Evolutionary conservation across 495 filamentous ascomycete genomes (phyloP).

Genomic region (Lindgomyces ingoldianus): DNA sequence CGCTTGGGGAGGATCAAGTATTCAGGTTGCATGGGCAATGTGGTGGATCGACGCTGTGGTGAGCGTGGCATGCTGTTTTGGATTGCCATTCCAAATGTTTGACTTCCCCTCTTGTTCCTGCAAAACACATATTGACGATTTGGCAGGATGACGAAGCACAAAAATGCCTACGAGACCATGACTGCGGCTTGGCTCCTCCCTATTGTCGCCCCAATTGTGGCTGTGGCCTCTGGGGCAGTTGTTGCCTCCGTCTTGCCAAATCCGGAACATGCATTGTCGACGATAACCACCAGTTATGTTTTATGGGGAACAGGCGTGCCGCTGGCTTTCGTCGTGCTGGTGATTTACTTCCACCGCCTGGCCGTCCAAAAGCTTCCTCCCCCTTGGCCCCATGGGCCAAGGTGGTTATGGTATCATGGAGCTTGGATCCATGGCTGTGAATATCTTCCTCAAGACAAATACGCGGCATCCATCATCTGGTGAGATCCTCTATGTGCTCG

Average conservation of each 20-base stretch:
- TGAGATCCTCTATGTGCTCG: constrained; percentile 56
- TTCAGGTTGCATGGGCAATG: constrained; percentile 49
- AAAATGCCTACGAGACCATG: constrained; percentile 51
- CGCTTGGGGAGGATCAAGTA: constrained; percentile 50
- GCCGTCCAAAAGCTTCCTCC: constrained; percentile 61
- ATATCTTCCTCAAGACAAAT: constrained; percentile 53
- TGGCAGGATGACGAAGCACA: constrained; percentile 43
- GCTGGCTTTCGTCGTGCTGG: constrained; percentile 56
- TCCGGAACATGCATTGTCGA: constrained; percentile 57
- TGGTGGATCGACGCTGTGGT: constrained; percentile 63
- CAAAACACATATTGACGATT: background rate
- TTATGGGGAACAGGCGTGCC: constrained; percentile 63
- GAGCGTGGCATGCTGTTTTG: constrained; percentile 53
- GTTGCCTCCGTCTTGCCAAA: constrained; percentile 58
- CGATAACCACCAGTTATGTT: constrained; percentile 57
- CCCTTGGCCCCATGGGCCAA: constrained; percentile 61
- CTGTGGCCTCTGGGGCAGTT: constrained; percentile 57
- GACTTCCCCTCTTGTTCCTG: constrained; percentile 17
- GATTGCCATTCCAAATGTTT: constrained; percentile 60
- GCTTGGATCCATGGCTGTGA: constrained; percentile 55
- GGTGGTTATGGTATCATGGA: constrained; percentile 60
- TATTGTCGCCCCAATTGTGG: constrained; percentile 61
- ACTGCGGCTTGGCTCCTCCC: constrained; percentile 64
- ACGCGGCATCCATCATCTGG: constrained; percentile 52
- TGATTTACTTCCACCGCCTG: constrained; percentile 63